These are phyloP conservation scores for Phascolomyces articulosus DNA, from an alignment of 371 early-diverging fungal species.

Conservation along the genomic window DNA sequence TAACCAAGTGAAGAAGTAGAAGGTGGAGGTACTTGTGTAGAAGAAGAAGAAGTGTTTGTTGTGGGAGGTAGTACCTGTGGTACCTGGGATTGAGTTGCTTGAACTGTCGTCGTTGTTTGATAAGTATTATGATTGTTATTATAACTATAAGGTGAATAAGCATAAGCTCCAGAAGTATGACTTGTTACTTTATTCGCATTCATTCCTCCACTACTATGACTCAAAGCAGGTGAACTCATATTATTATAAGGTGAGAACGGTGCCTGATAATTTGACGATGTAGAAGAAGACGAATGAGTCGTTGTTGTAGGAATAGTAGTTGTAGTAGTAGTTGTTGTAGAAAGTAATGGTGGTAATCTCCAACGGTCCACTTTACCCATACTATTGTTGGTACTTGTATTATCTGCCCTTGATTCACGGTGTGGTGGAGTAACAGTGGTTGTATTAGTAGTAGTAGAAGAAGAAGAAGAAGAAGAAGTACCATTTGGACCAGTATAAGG, in stretches of 20 bases:
- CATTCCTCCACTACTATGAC: too few relatives aligned
- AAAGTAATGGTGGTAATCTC: conserved; percentile 10
- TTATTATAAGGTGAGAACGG: not conserved
- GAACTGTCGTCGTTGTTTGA: not conserved
- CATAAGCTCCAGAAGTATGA: too few relatives aligned
- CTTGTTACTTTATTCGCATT: too few relatives aligned
- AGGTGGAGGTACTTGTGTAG: not conserved
- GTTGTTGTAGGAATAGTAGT: too few relatives aligned
- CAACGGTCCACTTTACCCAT: conserved; percentile 6
- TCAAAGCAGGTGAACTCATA: too few relatives aligned
- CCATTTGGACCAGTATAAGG: not conserved
- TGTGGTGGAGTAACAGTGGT: not conserved
- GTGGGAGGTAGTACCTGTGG: too few relatives aligned
- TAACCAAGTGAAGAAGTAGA: not conserved
- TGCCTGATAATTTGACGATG: conserved; percentile 2
- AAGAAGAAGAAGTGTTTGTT: too few relatives aligned
- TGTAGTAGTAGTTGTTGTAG: too few relatives aligned
- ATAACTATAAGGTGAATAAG: conserved; percentile 6
- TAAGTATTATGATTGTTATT: not conserved
- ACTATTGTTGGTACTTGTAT: not conserved
- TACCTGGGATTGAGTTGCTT: not conserved
- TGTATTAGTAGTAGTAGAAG: not conserved
- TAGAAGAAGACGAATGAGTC: not conserved
- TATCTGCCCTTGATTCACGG: conserved; percentile 4
- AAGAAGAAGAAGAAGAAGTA: not conserved